phyloP scores from a whole-genome alignment of 176 grass and related monocot genomes.

The Oryza coarctata region DNA sequence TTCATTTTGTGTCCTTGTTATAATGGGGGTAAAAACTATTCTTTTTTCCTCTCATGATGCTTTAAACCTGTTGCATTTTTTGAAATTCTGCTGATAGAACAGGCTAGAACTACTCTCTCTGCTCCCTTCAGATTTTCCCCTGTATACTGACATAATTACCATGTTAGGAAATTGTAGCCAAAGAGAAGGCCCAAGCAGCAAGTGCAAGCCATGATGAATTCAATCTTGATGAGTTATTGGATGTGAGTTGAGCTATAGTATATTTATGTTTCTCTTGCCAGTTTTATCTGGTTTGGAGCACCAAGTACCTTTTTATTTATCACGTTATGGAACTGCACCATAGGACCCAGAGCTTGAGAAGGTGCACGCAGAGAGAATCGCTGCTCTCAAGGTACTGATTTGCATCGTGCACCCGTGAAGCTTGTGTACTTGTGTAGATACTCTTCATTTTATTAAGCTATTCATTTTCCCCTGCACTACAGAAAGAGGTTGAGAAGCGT shows the following conservation, averaged over 20 bases:
- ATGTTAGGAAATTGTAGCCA: conserved; percentile 73
- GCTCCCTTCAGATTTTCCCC: neutral
- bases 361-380: conserved; percentile 90
- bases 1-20: conserved; percentile 3
- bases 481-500: conserved; percentile 96
- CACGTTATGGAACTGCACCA: neutral
- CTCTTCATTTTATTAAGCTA: neutral
- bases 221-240: conserved; percentile 95
- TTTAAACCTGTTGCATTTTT: neutral
- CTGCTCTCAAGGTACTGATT: conserved; percentile 80
- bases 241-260: conserved; percentile 62
- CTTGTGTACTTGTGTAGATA: neutral
- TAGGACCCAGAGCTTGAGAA: conserved; percentile 98
- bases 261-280: neutral
- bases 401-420: conserved; percentile 9
- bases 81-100: neutral
- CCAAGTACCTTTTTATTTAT: neutral
- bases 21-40: neutral
- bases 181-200: conserved; percentile 66
- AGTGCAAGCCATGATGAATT: conserved; percentile 66
- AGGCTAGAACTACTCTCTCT: neutral
- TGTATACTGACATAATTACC: conserved; percentile 13
- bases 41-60: neutral
- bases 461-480: conserved; percentile 22
- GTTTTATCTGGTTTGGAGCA: neutral